A percentile compares a stretch with the other conserved stretches of the same genome.
Conservation (phyloP, 108 stramenopile genomes). For the Thalassiosira profunda region DNA sequence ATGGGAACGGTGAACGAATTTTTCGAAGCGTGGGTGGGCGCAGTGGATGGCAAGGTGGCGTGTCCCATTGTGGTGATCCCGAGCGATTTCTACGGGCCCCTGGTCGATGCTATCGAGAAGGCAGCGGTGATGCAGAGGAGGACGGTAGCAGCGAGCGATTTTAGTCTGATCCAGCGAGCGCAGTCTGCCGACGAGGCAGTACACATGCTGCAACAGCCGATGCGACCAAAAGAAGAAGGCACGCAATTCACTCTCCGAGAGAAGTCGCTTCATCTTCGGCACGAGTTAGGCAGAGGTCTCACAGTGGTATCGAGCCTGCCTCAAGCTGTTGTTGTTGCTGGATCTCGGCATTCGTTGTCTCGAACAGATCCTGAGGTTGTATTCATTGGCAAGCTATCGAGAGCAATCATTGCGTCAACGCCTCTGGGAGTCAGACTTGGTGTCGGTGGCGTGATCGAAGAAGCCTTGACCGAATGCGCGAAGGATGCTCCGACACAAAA, state of each 20-base stretch:
- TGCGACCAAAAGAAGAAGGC: conserved; percentile 24
- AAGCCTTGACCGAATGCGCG: conserved; percentile 2
- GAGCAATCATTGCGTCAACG: conserved; percentile 6
- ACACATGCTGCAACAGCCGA: conserved; percentile 12
- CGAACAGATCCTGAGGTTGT: conserved; percentile 24
- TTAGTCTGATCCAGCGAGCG: conserved; percentile 20
- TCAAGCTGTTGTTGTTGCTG: conserved; percentile 27
- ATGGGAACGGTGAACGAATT: conserved; percentile 36
- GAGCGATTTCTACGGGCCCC: conserved; percentile 18
- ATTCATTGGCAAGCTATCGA: conserved; percentile 9
- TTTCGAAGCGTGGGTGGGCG: conserved; percentile 36
- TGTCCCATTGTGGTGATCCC: conserved; percentile 35
- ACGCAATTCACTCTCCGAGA: conserved; percentile 37
- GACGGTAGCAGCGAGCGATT: conserved; percentile 19
- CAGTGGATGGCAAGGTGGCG: conserved; percentile 17
- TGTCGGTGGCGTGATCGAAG: conserved; percentile 12
- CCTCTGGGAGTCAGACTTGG: conserved; percentile 21
- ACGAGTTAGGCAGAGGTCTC: conserved; percentile 35
- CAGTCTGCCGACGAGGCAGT: conserved; percentile 21
- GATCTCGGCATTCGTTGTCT: conserved; percentile 10
- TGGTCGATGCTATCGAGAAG: conserved; percentile 24
- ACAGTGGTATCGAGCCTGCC: conserved; percentile 19
- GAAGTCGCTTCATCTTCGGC: conserved; percentile 36
- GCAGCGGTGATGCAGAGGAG: conserved; percentile 14
- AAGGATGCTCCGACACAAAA: neutral